Percentiles rank a stretch among this genome's conserved stretches.
Evolutionary conservation across 352 stramenopile genomes (phyloP).

Genomic region (Saprolegnia parasitica): DNA sequence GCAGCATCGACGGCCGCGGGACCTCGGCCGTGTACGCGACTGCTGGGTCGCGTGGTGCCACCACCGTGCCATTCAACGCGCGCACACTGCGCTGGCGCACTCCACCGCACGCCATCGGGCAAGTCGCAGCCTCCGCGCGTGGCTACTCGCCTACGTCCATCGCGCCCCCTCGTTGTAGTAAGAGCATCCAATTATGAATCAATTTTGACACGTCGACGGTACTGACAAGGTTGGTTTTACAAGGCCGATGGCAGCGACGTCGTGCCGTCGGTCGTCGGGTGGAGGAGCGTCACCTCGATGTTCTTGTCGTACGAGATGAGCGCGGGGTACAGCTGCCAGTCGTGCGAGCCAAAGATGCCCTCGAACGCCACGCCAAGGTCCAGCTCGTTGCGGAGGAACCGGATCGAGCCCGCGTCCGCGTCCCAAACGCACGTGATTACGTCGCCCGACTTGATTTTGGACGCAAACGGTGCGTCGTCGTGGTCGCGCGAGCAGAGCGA

Average conservation of each 20-base stretch:
- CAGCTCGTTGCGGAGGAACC: conserved; percentile 20
- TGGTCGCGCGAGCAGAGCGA: conserved; percentile 20
- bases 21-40: neutral
- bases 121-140: neutral
- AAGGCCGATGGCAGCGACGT: neutral
- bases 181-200: neutral
- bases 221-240: neutral
- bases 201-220: neutral
- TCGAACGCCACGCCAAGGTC: conserved; percentile 4
- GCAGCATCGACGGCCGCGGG: neutral
- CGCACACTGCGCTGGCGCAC: neutral
- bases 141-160: neutral
- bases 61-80: neutral
- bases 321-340: conserved; percentile 17
- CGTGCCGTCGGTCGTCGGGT: neutral
- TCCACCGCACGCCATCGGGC: neutral
- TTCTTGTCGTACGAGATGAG: conserved; percentile 24
- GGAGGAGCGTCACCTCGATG: neutral
- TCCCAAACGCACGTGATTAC: conserved; percentile 10
- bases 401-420: neutral
- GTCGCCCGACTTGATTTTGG: conserved; percentile 21
- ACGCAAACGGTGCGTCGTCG: conserved; percentile 10
- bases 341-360: neutral
- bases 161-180: neutral
- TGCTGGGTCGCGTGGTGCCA: neutral